Evolutionary conservation across 1,284 basidiomycete species (phyloP).

Genomic region (Boletus hoseneyae): DNA sequence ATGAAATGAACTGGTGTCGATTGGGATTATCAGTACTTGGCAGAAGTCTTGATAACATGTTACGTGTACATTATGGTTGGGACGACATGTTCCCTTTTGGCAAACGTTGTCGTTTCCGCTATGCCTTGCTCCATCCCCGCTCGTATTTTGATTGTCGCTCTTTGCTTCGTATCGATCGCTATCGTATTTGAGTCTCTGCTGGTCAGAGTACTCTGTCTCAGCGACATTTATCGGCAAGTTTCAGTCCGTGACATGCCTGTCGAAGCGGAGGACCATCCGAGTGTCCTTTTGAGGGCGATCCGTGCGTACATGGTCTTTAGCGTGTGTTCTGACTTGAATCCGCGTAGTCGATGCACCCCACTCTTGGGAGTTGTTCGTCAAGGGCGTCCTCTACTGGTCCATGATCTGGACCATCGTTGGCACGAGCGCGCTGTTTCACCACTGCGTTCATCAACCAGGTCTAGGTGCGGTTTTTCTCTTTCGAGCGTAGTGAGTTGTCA

Average conservation of each 20-base stretch:
- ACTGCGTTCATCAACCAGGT: neutral
- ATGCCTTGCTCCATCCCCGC: constrained; percentile 11
- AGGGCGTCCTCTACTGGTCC: constrained; percentile 11
- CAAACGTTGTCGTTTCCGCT: neutral
- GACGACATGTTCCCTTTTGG: no score
- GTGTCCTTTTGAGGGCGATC: constrained; percentile 15
- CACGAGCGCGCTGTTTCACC: neutral
- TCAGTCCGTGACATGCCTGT: neutral
- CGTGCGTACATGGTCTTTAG: constrained; percentile 8
- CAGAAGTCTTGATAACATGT: neutral
- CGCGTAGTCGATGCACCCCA: constrained; percentile 18
- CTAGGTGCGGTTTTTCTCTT: neutral
- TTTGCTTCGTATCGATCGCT: constrained; percentile 13
- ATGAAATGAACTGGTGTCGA: no score
- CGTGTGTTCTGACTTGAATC: neutral
- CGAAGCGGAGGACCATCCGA: neutral
- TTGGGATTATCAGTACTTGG: neutral
- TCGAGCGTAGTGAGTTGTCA: neutral
- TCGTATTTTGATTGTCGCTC: constrained; percentile 22
- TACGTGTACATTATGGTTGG: no score
- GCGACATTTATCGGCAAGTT: neutral
- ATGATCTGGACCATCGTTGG: constrained; percentile 11
- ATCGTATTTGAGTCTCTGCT: constrained; percentile 14
- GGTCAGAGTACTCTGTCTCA: neutral
- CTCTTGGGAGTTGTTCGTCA: constrained; percentile 19